phyloP scores from a whole-genome alignment of 352 stramenopile genomes.

The Phytopythium helicoides region DNA sequence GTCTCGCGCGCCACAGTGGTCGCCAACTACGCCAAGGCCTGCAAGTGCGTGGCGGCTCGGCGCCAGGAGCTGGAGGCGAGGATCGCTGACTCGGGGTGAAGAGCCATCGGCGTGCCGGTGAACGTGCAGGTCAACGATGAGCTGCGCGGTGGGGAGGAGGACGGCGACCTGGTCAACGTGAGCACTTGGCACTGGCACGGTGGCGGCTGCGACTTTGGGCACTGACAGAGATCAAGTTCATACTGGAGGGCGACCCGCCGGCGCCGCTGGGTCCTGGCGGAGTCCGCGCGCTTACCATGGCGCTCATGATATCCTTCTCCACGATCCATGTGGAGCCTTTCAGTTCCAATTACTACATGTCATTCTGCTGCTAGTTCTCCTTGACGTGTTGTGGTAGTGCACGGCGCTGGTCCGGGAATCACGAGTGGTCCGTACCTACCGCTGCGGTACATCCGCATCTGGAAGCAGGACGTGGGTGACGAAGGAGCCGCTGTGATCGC shows the following conservation, averaged over 20 bases:
- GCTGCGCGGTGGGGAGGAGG: constrained; percentile 63
- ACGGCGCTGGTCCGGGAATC: constrained; percentile 67
- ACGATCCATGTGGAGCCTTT: background rate
- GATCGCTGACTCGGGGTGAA: no score
- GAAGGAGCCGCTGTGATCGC: constrained; percentile 68
- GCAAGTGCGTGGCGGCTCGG: constrained; percentile 55
- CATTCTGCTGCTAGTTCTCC: constrained; percentile 14
- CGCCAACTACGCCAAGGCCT: constrained; percentile 73
- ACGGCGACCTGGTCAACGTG: constrained; percentile 71
- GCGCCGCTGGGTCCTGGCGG: constrained; percentile 57
- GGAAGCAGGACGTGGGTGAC: constrained; percentile 77
- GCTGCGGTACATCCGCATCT: constrained; percentile 75
- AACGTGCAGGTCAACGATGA: constrained; percentile 73
- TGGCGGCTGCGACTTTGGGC: no score
- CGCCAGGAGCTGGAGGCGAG: background rate
- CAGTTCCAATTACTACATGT: background rate
- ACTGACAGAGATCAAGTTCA: constrained; percentile 39
- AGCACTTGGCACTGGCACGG: no score
- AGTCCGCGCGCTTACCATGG: constrained; percentile 61
- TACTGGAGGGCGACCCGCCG: constrained; percentile 70
- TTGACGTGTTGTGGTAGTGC: constrained; percentile 29
- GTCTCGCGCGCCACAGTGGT: constrained; percentile 64
- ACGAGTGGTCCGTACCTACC: constrained; percentile 60
- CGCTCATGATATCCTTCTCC: constrained; percentile 77
- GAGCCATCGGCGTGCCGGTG: constrained; percentile 61